These are phyloP conservation scores for Trypanosoma mega DNA, from an alignment of 208 protist genomes.

Conservation along the genomic window DNA sequence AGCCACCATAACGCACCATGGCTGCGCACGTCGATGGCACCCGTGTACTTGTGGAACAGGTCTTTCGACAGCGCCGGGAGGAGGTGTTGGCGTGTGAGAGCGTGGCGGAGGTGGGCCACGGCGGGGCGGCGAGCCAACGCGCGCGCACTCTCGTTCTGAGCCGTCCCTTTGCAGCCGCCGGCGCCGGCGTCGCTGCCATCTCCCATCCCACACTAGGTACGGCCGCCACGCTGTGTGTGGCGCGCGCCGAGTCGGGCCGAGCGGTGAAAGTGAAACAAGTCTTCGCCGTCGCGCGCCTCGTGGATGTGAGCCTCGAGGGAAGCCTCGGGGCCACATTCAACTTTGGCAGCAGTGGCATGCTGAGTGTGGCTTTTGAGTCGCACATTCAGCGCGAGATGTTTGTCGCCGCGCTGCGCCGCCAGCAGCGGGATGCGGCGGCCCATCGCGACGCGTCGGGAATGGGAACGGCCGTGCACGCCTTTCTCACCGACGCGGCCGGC, in stretches of 20 bases:
- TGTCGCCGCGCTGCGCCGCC: constrained; percentile 52
- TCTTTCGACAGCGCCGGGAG: constrained; percentile 74
- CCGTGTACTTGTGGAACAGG: constrained; percentile 47
- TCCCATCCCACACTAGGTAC: background rate
- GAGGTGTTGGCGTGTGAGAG: constrained; percentile 74
- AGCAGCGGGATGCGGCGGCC: constrained; percentile 43
- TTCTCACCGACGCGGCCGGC: constrained; percentile 57
- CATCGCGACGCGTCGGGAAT: too few species aligned
- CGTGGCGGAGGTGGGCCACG: constrained; percentile 53
- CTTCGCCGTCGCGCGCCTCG: constrained; percentile 72
- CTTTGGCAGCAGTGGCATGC: constrained; percentile 77
- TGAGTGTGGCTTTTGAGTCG: constrained; percentile 83
- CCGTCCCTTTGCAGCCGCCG: constrained; percentile 34
- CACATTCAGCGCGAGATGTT: constrained; percentile 92
- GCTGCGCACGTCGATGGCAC: constrained; percentile 35
- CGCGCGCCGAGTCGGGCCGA: constrained; percentile 16
- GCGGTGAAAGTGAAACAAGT: constrained; percentile 66
- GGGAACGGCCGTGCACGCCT: constrained; percentile 38
- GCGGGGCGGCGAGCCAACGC: constrained; percentile 15
- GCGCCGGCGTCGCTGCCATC: constrained; percentile 11
- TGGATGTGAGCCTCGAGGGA: constrained; percentile 65
- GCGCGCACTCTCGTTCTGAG: constrained; percentile 56
- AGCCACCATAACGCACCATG: constrained; percentile 8
- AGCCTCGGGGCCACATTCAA: constrained; percentile 84
- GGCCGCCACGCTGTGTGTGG: constrained; percentile 16